phyloP scores from a whole-genome alignment of 805 yeast genomes.

The Suhomyces sp. region DNA sequence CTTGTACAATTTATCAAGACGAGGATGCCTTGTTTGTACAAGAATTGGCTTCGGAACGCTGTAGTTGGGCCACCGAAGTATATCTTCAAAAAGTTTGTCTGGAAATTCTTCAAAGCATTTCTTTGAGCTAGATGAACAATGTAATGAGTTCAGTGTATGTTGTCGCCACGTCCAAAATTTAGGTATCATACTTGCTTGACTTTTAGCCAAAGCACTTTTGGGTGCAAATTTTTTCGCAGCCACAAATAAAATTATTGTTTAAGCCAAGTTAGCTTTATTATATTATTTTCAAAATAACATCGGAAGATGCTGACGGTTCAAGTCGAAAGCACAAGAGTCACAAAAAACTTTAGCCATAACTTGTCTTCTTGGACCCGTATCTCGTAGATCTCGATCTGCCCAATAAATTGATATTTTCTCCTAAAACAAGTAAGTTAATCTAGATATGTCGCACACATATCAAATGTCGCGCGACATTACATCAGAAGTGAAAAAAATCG shows the following conservation, averaged over 20 bases:
- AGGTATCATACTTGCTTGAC: background rate
- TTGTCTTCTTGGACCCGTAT: no score
- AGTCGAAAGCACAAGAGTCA: no score
- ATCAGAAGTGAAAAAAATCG: background rate
- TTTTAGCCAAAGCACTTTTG: background rate
- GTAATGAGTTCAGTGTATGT: background rate
- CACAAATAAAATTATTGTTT: background rate
- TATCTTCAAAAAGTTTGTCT: background rate
- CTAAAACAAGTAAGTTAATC: no score
- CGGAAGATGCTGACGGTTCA: no score
- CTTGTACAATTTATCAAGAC: background rate
- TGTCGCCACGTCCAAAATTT: background rate
- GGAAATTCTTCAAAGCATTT: background rate
- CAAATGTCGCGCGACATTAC: background rate
- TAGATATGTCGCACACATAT: background rate
- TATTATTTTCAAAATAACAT: no score
- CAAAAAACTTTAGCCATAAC: no score
- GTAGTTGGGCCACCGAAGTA: background rate
- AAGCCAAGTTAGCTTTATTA: no score
- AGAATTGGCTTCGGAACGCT: background rate
- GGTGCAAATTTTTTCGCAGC: background rate
- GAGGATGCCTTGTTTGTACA: background rate
- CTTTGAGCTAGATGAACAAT: no score
- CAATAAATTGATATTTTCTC: no score
- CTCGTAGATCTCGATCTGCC: no score